phyloP scores from a whole-genome alignment of 257 asterid genomes.

The Rubia yunnanensis region DNA sequence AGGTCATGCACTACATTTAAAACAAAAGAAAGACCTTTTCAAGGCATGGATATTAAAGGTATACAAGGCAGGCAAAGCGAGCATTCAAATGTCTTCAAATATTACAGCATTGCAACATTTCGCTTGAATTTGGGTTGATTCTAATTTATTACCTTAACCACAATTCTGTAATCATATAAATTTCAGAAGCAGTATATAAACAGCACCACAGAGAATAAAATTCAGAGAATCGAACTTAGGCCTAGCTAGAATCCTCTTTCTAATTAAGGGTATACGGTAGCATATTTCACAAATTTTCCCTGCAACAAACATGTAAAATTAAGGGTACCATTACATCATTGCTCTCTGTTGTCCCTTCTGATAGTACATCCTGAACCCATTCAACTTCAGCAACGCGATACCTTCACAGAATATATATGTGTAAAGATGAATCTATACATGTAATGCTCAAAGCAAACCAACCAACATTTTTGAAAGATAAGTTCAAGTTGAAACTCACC shows the following conservation, averaged over 20 bases:
- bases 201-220: background rate
- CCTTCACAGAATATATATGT: slow-evolving; percentile 39
- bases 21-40: background rate
- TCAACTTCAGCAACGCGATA: slow-evolving; percentile 95
- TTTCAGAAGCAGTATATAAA: background rate
- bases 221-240: background rate
- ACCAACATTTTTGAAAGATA: too few relatives aligned
- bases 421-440: too few relatives aligned
- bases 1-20: background rate
- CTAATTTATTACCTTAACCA: background rate
- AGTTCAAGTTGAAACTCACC: slow-evolving; percentile 35
- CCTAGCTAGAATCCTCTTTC: background rate
- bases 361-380: slow-evolving; percentile 72
- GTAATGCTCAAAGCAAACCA: too few relatives aligned
- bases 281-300: background rate
- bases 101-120: background rate
- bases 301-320: background rate
- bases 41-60: background rate
- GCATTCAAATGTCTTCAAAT: background rate
- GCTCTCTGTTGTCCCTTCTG: slow-evolving; percentile 66
- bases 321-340: slow-evolving; percentile 38
- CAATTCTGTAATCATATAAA: background rate
- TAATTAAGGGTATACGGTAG: background rate
- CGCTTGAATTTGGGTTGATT: background rate
- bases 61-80: background rate